Evolutionary conservation across 2,329 filamentous ascomycete species (phyloP), one percentile per base, ranked within the genome.

Genomic region (Ceratocystis papillata): DNA sequence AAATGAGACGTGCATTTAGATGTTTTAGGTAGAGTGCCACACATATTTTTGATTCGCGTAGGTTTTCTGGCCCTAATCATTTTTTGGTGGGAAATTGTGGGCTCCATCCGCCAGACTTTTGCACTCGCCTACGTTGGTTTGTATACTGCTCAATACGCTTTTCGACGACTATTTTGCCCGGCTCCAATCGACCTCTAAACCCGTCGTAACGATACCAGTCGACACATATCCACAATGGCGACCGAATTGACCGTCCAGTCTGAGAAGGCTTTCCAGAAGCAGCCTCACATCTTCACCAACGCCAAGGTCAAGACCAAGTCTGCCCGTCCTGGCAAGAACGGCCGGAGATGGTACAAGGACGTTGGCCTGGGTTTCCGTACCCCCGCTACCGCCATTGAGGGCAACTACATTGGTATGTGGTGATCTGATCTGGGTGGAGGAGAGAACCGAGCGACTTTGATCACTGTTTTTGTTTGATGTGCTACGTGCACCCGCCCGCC

Each of bases 201-300:
- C 63, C 61, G 66, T 65, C 66, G 63, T 62, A 65, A 67, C 63
- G 66, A 67, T 67, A 67, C 66, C 67, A 68, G 64, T 68, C 64
- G 67, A 68, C 59, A 66, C 61, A 68, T 62, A 62, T 69, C 69
- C 70, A 86, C 78, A 80, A 96, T 96, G 91, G 91, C 91, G 79
- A 96, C 91, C 86, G 91, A 96, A 85, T 86, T 96, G 83, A 96
- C 91, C 80, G 94, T 99, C 81, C 94, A 99, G 88, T 95, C 90
- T 79, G 94, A 99, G 88, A 93, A 94, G 84, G 94, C 94, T 86
- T 99, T 89, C 90, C 94, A 97, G 83, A 99, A 99, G 88, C 93
- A 99, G 87, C 94, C 94, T 80, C 94, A 99, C 83, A 96, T 99
- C 86, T 99, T 97, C 90, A 87, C 89, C 77, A 96, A 97, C 88